Evolutionary conservation across 192 early-diverging fungal species (phyloP).

Genomic region (Coemansia sp.): DNA sequence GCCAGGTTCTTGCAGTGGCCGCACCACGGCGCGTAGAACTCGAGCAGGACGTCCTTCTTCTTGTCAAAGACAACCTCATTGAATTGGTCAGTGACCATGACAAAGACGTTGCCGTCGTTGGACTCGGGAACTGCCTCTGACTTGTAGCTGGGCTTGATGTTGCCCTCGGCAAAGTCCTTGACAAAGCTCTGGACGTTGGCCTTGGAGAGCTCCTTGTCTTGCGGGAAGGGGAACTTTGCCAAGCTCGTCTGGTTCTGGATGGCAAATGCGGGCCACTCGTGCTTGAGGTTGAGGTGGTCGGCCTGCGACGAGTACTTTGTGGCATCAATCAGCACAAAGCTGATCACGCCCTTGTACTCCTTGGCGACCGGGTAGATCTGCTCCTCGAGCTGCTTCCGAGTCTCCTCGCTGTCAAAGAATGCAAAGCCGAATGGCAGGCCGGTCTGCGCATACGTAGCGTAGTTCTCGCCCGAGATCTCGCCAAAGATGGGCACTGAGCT

Average conservation of each 20-base stretch:
- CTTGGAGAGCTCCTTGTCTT: conserved; percentile 66
- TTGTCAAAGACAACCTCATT: conserved; percentile 85
- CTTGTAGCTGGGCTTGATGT: conserved; percentile 78
- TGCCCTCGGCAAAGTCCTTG: conserved; percentile 66
- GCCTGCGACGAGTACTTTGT: conserved; percentile 85
- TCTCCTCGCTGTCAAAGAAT: conserved; percentile 75
- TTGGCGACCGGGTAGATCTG: conserved; percentile 76
- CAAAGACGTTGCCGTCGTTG: conserved; percentile 90
- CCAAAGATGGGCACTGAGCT: conserved; percentile 87
- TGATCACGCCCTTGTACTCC: conserved; percentile 85
- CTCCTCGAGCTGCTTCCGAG: conserved; percentile 60
- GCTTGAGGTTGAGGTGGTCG: conserved; percentile 86
- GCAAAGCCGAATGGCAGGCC: conserved; percentile 91
- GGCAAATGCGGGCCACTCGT: conserved; percentile 91
- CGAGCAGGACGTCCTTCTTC: conserved; percentile 89
- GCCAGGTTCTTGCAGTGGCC: conserved; percentile 80
- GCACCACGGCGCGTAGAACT: conserved; percentile 93
- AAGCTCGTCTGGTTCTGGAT: conserved; percentile 78
- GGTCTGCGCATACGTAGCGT: conserved; percentile 79
- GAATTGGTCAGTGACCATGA: conserved; percentile 86
- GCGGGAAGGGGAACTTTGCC: conserved; percentile 86
- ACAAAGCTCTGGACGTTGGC: conserved; percentile 67
- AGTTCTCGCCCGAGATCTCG: conserved; percentile 91
- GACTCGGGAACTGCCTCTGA: conserved; percentile 78
- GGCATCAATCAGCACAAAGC: conserved; percentile 92